Evolutionary conservation across 257 asterid species (phyloP).

Genomic region (Salvia rosmarinus): DNA sequence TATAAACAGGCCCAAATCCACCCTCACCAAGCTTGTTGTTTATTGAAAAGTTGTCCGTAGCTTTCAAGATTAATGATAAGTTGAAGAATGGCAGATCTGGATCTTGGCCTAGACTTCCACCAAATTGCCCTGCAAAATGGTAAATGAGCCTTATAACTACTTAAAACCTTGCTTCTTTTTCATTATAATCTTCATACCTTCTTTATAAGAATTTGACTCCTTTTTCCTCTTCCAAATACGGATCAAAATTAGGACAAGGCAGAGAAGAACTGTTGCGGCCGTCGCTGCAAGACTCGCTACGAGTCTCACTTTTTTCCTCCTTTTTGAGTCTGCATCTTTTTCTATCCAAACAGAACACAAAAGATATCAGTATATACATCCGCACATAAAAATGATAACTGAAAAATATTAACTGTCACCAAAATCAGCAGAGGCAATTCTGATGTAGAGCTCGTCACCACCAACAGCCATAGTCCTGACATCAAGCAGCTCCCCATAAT

Average conservation of each 20-base stretch:
- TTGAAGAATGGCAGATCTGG: conserved; percentile 30
- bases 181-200: conserved; percentile 7
- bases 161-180: neutral
- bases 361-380: neutral
- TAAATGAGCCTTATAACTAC: neutral
- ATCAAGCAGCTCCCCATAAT: conserved; percentile 26
- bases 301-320: neutral
- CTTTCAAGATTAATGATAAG: conserved; percentile 19
- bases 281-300: neutral
- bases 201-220: neutral
- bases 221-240: conserved; percentile 15
- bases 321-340: neutral
- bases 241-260: neutral
- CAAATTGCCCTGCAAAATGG: neutral
- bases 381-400: too few relatives aligned
- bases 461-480: neutral
- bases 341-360: neutral
- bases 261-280: neutral
- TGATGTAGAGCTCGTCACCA: conserved; percentile 30
- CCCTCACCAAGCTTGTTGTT: neutral
- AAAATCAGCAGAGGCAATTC: conserved; percentile 27
- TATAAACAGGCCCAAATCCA: conserved; percentile 5
- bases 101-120: neutral
- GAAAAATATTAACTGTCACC: too few relatives aligned
- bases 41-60: conserved; percentile 11